phyloP scores from a whole-genome alignment of 371 early-diverging fungal genomes.

The Rhizopus microsporus region DNA sequence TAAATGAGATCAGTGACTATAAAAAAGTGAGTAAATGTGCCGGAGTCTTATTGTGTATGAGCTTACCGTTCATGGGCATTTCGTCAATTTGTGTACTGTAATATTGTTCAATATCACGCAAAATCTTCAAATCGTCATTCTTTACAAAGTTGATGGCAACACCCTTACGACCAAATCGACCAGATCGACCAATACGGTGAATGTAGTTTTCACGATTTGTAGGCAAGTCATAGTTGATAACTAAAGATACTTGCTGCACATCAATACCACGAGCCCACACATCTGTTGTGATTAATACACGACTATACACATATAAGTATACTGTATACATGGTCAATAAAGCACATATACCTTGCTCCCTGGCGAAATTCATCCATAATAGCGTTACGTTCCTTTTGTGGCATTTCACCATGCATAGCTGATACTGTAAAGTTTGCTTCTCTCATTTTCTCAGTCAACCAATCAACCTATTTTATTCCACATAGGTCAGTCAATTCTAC shows the following conservation, averaged over 20 bases:
- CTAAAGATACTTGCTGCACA: slow-evolving; percentile 96
- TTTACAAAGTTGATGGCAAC: slow-evolving; percentile 98
- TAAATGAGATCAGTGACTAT: slow-evolving; percentile 28
- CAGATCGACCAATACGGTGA: slow-evolving; percentile 96
- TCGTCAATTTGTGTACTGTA: slow-evolving; percentile 96
- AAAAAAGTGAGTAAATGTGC: neutral
- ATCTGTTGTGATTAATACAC: slow-evolving; percentile 95
- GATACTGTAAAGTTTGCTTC: slow-evolving; percentile 95
- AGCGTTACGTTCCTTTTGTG: slow-evolving; percentile 87
- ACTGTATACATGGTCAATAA: neutral
- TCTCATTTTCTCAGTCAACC: slow-evolving; percentile 94
- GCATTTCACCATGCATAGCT: slow-evolving; percentile 99
- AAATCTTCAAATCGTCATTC: slow-evolving; percentile 81
- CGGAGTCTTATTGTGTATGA: neutral
- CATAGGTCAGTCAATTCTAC: neutral
- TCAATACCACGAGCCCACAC: slow-evolving; percentile 98
- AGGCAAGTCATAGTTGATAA: slow-evolving; percentile 94
- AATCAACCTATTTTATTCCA: slow-evolving; percentile 74
- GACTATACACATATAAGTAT: slow-evolving; percentile 44
- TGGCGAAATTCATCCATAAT: slow-evolving; percentile 94
- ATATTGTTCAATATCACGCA: slow-evolving; percentile 91
- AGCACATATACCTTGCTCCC: slow-evolving; percentile 60
- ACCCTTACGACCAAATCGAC: slow-evolving; percentile 98
- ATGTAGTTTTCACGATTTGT: slow-evolving; percentile 91
- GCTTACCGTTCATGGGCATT: slow-evolving; percentile 87